These are phyloP conservation scores for Pyrenophora teres DNA, from an alignment of 2,329 filamentous ascomycete genomes.

Conservation along the genomic window DNA sequence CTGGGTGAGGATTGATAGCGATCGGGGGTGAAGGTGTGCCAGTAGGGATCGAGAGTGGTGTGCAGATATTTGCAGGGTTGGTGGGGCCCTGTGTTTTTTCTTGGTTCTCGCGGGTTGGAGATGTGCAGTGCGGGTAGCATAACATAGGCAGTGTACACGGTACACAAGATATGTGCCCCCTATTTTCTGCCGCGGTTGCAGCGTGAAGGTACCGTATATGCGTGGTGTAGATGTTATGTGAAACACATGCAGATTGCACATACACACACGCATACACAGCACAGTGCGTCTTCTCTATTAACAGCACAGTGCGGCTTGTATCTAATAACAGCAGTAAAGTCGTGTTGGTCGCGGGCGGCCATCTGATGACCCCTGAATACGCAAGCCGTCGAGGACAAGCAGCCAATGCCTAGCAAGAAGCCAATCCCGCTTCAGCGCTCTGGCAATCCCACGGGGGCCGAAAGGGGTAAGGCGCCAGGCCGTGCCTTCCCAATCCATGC, in stretches of 20 bases:
- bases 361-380: constrained; percentile 18
- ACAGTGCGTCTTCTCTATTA: constrained; percentile 3
- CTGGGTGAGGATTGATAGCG: constrained; percentile 6
- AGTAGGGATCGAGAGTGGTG: neutral
- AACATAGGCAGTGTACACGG: neutral
- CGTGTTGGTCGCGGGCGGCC: constrained; percentile 8
- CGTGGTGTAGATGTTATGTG: constrained; percentile 9
- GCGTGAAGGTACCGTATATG: neutral
- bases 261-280: constrained; percentile 3
- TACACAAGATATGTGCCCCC: constrained; percentile 9
- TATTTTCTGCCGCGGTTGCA: constrained; percentile 14
- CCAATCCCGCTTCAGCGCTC: neutral
- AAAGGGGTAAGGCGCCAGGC: constrained; percentile 19
- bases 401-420: neutral
- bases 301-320: constrained; percentile 5
- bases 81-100: constrained; percentile 9
- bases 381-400: constrained; percentile 2
- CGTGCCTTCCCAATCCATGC: constrained; percentile 27
- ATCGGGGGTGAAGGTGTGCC: neutral
- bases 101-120: constrained; percentile 5
- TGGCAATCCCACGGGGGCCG: constrained; percentile 11
- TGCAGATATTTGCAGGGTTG: constrained; percentile 1
- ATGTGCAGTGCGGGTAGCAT: constrained; percentile 6
- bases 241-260: constrained; percentile 26
- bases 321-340: neutral